A percentile compares a stretch with the other conserved stretches of the same genome.
Evolutionary conservation across 371 early-diverging fungal genomes (phyloP).

Genomic region (Apophysomyces sp.): DNA sequence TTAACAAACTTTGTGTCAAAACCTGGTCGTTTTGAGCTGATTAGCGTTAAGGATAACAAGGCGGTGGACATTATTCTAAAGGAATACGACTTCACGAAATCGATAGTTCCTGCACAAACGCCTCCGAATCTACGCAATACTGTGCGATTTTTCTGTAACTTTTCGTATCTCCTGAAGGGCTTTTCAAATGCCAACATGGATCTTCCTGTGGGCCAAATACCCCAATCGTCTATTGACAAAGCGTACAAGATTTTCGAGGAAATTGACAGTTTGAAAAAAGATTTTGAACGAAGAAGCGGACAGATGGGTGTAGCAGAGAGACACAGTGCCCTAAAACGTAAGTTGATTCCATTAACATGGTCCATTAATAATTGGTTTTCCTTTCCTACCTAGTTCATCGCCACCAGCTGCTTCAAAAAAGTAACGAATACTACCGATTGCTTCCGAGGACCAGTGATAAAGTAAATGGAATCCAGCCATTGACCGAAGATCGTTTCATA

Average conservation of each 20-base stretch:
- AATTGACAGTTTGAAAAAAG: constrained; percentile 21
- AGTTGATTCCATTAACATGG: neutral
- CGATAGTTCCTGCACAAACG: constrained; percentile 12
- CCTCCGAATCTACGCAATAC: constrained; percentile 24
- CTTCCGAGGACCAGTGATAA: constrained; percentile 28
- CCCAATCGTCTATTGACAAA: constrained; percentile 31
- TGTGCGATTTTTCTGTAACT: constrained; percentile 49
- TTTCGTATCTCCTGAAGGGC: constrained; percentile 33
- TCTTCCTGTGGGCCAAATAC: constrained; percentile 53
- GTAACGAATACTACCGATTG: constrained; percentile 37
- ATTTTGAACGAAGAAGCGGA: constrained; percentile 12
- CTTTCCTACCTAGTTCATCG: constrained; percentile 6
- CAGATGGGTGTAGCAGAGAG: neutral
- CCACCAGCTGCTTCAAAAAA: constrained; percentile 28
- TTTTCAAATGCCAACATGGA: constrained; percentile 32
- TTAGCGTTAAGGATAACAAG: constrained; percentile 20
- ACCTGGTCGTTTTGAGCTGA: constrained; percentile 48
- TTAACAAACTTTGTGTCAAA: constrained; percentile 29
- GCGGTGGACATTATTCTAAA: neutral
- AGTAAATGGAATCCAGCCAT: constrained; percentile 19
- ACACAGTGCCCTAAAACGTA: constrained; percentile 8
- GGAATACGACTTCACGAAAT: constrained; percentile 11
- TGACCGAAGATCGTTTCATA: constrained; percentile 13
- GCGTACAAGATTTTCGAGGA: constrained; percentile 37
- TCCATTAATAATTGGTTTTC: neutral